Percentiles rank a stretch among this genome's conserved stretches.
phyloP scores from a whole-genome alignment of 2,329 filamentous ascomycete species.

The Hymenoscyphus fraxineus region DNA sequence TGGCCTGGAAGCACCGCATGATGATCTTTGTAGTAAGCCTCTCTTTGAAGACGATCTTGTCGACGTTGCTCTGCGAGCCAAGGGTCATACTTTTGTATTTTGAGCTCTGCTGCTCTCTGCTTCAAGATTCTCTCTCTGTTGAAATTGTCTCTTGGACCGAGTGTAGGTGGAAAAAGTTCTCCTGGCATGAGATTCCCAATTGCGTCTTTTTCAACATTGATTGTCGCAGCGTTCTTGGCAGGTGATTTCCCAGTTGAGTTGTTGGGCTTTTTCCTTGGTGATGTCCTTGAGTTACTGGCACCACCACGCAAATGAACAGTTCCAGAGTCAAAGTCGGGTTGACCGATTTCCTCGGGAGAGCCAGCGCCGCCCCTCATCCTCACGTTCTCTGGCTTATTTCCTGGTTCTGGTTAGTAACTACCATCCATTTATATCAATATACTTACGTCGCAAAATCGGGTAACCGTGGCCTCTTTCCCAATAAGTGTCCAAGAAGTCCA shows the following conservation, averaged over 20 bases:
- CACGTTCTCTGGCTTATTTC: not conserved
- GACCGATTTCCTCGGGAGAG: not conserved
- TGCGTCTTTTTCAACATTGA: too few relatives aligned
- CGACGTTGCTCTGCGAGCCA: slow-evolving; percentile 23
- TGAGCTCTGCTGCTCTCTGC: slow-evolving; percentile 14
- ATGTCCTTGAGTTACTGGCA: not conserved
- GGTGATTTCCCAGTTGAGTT: too few relatives aligned
- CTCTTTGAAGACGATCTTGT: slow-evolving; percentile 20
- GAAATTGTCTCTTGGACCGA: slow-evolving; percentile 30
- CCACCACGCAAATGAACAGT: not conserved
- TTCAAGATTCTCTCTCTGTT: slow-evolving; percentile 21
- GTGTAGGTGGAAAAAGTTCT: not conserved
- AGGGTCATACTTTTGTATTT: slow-evolving; percentile 16
- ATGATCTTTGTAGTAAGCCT: slow-evolving; percentile 24
- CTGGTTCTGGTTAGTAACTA: not conserved
- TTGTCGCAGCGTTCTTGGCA: too few relatives aligned
- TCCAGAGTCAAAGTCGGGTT: not conserved
- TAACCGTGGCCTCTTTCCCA: slow-evolving; percentile 28
- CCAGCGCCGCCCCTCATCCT: not conserved
- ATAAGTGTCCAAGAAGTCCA: slow-evolving; percentile 33
- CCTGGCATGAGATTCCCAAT: too few relatives aligned
- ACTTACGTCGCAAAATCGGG: slow-evolving; percentile 30
- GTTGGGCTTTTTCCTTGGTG: not conserved
- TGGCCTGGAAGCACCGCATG: slow-evolving; percentile 29
- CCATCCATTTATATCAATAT: not conserved